Evolutionary conservation across 371 early-diverging fungal genomes (phyloP), one percentile per base, ranked within the genome.

Genomic region (Apophysomyces ossiformis): DNA sequence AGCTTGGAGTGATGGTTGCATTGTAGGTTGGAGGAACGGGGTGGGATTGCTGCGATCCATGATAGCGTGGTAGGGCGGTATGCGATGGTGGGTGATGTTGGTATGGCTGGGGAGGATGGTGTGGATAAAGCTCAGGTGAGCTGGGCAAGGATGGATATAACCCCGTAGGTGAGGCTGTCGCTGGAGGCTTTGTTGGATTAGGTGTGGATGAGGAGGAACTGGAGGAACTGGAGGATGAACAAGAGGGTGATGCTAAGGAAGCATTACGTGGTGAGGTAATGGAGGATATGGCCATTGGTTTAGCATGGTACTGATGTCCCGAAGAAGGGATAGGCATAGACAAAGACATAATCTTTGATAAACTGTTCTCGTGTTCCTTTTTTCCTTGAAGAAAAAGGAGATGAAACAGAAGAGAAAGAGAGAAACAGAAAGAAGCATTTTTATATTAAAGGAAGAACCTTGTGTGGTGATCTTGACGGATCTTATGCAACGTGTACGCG

Each of bases 201-300:
- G 59, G 58, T 5, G 39, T 57, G 38, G 68, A 67, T 16, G 60
- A 37, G 41, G 59, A 58, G 37, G 63, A 63, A 18, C 46, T 64
- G 47, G 57, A 37, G 6, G 37, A 26, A 37, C 45, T 60, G 26
- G 60, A 56, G 12, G 67, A 66, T 13, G 66, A 50, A 35, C 61
- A 61, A 54, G 67, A 16, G 35, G 67, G 61, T 43, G 66, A 37
- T 56, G 66, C 15, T 26, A 26, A 37, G 7, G 66, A 21, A 13
- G 46, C 16, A 18, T 45, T 45, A 18, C 46, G 46, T 9, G 78
- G 65, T 11, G 73, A 70, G 41, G 72, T 79, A 44, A 79, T 76
- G 44, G 76, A 65, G 18, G 79, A 79, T 56, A 79, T 79, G 35
- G 74, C 79, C 79, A 79, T 79, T 56, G 79, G 79, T 54, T 66